Evolutionary conservation across 2,329 filamentous ascomycete species (phyloP).

Genomic region (Paracorniculantispora psalliotae): DNA sequence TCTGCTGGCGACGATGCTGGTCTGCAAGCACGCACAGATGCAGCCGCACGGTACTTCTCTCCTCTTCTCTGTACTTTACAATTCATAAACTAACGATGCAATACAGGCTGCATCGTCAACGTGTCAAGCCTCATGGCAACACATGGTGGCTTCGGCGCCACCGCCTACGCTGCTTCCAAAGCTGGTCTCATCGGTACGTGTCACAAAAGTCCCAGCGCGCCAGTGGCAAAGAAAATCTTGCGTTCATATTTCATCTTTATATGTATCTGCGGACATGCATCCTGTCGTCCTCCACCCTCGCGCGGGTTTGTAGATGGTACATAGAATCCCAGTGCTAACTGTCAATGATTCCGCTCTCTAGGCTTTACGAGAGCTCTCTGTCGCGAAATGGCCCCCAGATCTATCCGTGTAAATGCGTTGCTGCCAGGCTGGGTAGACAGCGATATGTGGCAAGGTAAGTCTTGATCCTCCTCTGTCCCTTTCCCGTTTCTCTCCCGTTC

Average conservation of each 20-base stretch:
- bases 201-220: neutral
- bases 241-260: slow-evolving; percentile 2
- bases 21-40: slow-evolving; percentile 46
- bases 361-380: slow-evolving; percentile 65
- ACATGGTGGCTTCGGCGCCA: slow-evolving; percentile 64
- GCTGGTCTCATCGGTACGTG: slow-evolving; percentile 66
- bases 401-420: slow-evolving; percentile 73
- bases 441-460: slow-evolving; percentile 68
- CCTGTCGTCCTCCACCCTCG: neutral
- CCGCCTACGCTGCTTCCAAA: slow-evolving; percentile 74
- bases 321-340: slow-evolving; percentile 3
- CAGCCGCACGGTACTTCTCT: slow-evolving; percentile 25
- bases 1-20: slow-evolving; percentile 59
- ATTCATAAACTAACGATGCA: neutral
- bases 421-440: slow-evolving; percentile 80
- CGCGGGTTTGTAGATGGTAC: neutral
- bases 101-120: slow-evolving; percentile 70
- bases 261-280: neutral
- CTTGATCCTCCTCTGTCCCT: slow-evolving; percentile 15
- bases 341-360: slow-evolving; percentile 28
- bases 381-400: slow-evolving; percentile 53
- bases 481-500: neutral
- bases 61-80: neutral
- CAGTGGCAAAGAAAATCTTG: neutral
- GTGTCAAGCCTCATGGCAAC: slow-evolving; percentile 69